These are phyloP conservation scores for Rubia occidens DNA, from an alignment of 305 asterid genomes.

Conservation along the genomic window DNA sequence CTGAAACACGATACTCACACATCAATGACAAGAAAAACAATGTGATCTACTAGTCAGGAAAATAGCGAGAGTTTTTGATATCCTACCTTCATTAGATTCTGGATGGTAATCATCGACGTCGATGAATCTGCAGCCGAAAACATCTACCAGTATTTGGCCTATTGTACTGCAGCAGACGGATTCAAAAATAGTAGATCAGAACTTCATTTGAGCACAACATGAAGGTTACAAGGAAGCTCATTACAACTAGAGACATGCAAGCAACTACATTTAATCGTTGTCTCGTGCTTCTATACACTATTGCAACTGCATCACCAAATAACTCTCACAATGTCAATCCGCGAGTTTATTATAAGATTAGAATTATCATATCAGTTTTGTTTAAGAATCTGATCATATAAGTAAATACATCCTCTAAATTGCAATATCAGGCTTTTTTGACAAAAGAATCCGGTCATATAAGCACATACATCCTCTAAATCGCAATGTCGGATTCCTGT, in stretches of 20 bases:
- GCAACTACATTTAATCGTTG: not conserved
- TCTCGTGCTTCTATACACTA: not conserved
- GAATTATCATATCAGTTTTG: not conserved
- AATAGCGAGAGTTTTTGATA: not conserved
- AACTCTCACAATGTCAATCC: not conserved
- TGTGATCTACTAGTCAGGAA: too few relatives aligned
- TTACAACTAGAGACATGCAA: not conserved
- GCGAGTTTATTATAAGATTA: not conserved
- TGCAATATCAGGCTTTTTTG: too few relatives aligned
- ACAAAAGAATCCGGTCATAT: not conserved
- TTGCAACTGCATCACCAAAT: not conserved
- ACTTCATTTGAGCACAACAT: too few relatives aligned
- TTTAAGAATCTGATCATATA: too few relatives aligned
- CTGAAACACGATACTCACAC: too few relatives aligned
- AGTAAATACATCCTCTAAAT: too few relatives aligned
- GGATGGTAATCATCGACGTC: conserved; percentile 90
- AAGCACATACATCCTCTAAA: not conserved
- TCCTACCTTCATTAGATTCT: conserved; percentile 58
- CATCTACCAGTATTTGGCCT: conserved; percentile 60
- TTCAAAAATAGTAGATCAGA: not conserved
- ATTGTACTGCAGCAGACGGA: conserved; percentile 39
- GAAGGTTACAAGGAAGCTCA: not conserved
- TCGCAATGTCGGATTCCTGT: not conserved
- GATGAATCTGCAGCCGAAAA: conserved; percentile 40
- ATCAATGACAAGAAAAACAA: too few relatives aligned